A percentile compares a stretch with the other conserved stretches of the same genome.
Evolutionary conservation across 345 rosid genomes (phyloP).

Genomic region (Turnera subulata): DNA sequence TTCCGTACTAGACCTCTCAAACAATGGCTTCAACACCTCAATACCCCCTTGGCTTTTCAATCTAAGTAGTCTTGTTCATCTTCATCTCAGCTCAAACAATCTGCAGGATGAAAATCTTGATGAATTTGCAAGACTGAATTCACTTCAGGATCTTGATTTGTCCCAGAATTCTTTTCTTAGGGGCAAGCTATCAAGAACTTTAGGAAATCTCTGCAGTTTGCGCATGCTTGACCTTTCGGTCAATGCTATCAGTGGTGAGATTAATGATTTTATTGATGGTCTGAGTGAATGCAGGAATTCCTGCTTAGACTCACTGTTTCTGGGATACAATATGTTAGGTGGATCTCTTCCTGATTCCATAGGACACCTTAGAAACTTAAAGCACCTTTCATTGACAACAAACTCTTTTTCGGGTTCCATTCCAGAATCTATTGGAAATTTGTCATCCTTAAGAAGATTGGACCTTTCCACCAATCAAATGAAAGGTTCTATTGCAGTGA

Average conservation of each 20-base stretch:
- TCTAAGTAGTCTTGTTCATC: no score
- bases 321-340: slow-evolving; percentile 6
- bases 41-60: slow-evolving; percentile 49
- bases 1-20: slow-evolving; percentile 49
- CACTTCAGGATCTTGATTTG: slow-evolving; percentile 37
- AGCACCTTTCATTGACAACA: background rate
- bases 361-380: slow-evolving; percentile 7
- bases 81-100: no score
- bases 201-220: slow-evolving; percentile 34
- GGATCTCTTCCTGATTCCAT: slow-evolving; percentile 15
- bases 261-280: slow-evolving; percentile 36
- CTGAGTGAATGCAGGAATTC: slow-evolving; percentile 24
- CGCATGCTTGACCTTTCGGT: slow-evolving; percentile 47
- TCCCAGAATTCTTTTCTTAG: slow-evolving; percentile 28
- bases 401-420: slow-evolving; percentile 13
- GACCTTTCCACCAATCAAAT: slow-evolving; percentile 14
- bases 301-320: slow-evolving; percentile 26
- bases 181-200: slow-evolving; percentile 22
- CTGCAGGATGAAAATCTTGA: no score
- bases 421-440: slow-evolving; percentile 11
- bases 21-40: slow-evolving; percentile 37
- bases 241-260: slow-evolving; percentile 34
- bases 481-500: slow-evolving; percentile 20
- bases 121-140: no score
- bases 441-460: slow-evolving; percentile 10